Base-by-base conservation (phyloP, 257 asterid species). In the Solanum sejunctum region DNA sequence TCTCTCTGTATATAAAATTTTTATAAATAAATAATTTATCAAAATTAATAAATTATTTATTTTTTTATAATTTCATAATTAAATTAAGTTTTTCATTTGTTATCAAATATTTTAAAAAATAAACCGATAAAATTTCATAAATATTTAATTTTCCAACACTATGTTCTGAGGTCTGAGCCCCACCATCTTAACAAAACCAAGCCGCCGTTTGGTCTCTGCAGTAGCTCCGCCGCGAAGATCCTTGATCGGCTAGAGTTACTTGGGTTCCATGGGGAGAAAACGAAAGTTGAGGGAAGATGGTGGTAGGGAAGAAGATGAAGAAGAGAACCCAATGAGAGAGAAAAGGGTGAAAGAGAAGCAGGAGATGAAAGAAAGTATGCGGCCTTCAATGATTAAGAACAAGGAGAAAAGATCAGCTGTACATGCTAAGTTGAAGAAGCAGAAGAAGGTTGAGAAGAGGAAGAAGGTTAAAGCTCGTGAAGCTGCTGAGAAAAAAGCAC, bases 361-460 rank as follows among this genome's bases (percentile, higher is more conserved):
- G 69, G 73, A 57, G 36, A 77, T 36, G 84, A 88, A 61, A 88
- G 94, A 91, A 21, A 18, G 88, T 16, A 51, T 93, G 88, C 95
- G 92, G 51, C 98, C 99, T 7, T 95, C 99, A 2, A 84, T 84
- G 56, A 92, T 95, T 16, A 96, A 96, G 88, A 96, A 96, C 80
- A 96, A 96, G 85, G 97, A 91, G 84, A 93, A 92, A 90, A 92
- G 98, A 84, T 91, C 98, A 0, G 94, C 88, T 12, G 91, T 92
- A 80, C 95, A 93, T 84, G 95, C 97, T 13, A 93, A 96, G 89
- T 83, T 93, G 81, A 96, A 96, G 90, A 96, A 91, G 5, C 90
- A 95, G 88, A 96, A 93, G 88, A 93, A 87, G 89, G 47, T 91
- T 18, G 98, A 95, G 80, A 96, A 96, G 88, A 89, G 88, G 80